Evolutionary conservation across 176 grass and related monocot genomes (phyloP).

Genomic region (Secale cereale): DNA sequence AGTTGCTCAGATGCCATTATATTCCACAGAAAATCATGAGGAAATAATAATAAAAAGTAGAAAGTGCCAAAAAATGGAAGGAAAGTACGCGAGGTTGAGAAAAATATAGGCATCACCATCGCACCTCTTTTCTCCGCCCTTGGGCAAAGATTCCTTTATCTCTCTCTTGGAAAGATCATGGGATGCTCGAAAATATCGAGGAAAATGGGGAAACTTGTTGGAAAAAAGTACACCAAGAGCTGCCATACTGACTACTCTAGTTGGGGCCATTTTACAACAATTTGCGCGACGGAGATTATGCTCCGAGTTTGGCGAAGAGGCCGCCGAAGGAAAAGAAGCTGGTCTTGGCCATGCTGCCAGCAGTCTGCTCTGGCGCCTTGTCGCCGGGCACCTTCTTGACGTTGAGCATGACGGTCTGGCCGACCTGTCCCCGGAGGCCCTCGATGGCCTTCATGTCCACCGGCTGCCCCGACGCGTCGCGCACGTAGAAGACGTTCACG

Average conservation of each 20-base stretch:
- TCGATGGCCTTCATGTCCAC: conserved; percentile 81
- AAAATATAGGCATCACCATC: neutral
- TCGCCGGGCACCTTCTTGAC: conserved; percentile 57
- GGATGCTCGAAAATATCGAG: neutral
- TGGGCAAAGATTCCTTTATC: neutral
- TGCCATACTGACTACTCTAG: conserved; percentile 22
- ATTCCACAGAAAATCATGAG: too few species aligned
- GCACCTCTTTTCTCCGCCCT: neutral
- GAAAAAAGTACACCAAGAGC: neutral
- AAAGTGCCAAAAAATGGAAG: neutral
- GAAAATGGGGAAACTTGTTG: neutral
- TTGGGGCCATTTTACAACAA: neutral
- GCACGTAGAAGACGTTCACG: conserved; percentile 69
- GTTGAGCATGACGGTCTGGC: conserved; percentile 84
- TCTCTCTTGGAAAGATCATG: neutral
- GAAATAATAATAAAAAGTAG: too few species aligned
- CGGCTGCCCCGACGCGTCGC: conserved; percentile 60
- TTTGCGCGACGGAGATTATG: neutral
- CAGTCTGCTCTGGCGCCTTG: conserved; percentile 29
- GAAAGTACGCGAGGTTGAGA: neutral
- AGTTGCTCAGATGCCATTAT: too few species aligned
- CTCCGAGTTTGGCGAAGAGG: conserved; percentile 71
- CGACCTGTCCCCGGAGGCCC: conserved; percentile 65
- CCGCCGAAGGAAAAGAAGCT: conserved; percentile 86
- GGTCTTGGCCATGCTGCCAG: conserved; percentile 23